Percentiles rank a stretch among this genome's conserved stretches.
Conservation (phyloP, 108 stramenopile species). For the Ochromonas danica region DNA sequence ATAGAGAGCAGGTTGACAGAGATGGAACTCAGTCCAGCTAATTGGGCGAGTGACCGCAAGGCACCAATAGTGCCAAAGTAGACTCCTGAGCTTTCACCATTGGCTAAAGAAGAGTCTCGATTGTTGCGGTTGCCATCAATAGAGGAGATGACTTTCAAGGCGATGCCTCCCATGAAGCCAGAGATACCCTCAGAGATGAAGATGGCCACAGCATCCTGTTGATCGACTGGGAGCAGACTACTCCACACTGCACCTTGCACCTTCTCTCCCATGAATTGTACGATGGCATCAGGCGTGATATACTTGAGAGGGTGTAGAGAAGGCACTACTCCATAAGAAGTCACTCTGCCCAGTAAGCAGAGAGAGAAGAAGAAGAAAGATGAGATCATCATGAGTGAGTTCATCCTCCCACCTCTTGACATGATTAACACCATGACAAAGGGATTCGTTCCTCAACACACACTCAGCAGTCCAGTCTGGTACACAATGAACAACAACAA, state of each 20-base stretch:
- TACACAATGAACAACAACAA: too few species aligned
- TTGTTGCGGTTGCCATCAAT: background rate
- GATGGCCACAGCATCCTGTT: background rate
- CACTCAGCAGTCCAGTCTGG: too few species aligned
- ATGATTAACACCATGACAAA: too few species aligned
- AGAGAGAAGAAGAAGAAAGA: too few species aligned
- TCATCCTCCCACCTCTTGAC: too few species aligned
- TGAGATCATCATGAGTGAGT: too few species aligned
- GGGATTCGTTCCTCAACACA: too few species aligned
- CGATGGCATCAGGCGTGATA: background rate
- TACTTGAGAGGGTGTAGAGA: background rate
- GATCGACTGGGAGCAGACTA: background rate
- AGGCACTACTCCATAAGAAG: too few species aligned
- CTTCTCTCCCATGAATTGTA: background rate
- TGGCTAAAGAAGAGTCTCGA: background rate
- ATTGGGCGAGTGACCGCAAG: background rate
- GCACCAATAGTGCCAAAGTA: background rate
- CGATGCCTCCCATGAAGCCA: background rate
- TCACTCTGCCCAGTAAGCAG: too few species aligned
- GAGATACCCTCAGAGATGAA: background rate
- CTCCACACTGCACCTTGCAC: background rate
- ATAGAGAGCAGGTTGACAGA: background rate
- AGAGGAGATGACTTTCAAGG: background rate
- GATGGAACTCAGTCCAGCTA: background rate
- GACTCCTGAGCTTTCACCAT: background rate